Conservation (phyloP, 352 stramenopile genomes). For the Achlya hypogyna region DNA sequence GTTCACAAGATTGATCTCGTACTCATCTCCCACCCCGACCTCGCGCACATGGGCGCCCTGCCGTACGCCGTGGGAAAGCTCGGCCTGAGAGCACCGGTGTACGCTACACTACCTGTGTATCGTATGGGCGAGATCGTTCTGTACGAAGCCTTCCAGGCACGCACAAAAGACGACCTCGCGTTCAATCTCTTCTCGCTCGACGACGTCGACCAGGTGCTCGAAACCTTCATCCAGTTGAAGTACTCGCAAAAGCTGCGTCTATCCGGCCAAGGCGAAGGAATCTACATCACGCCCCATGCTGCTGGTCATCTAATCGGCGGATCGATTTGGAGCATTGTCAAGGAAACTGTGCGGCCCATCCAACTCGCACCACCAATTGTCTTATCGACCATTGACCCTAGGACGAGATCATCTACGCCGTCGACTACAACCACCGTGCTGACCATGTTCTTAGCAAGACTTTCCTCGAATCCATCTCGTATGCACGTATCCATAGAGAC, state of each 20-base stretch:
- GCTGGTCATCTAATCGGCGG: slow-evolving; percentile 92
- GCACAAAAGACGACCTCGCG: slow-evolving; percentile 86
- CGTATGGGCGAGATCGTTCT: slow-evolving; percentile 96
- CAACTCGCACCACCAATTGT: not conserved
- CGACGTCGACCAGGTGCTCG: slow-evolving; percentile 90
- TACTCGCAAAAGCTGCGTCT: slow-evolving; percentile 91
- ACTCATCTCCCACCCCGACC: slow-evolving; percentile 82
- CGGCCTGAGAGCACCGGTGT: slow-evolving; percentile 80
- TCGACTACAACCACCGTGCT: slow-evolving; percentile 91
- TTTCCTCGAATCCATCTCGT: slow-evolving; percentile 89
- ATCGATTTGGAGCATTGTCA: slow-evolving; percentile 90
- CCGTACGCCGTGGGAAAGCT: slow-evolving; percentile 84
- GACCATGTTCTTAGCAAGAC: slow-evolving; percentile 92
- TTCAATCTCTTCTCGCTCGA: slow-evolving; percentile 89
- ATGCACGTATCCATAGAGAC: slow-evolving; percentile 27
- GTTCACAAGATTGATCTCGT: slow-evolving; percentile 82
- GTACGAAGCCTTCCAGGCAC: slow-evolving; percentile 91
- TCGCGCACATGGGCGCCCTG: slow-evolving; percentile 85
- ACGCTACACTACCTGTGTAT: slow-evolving; percentile 91
- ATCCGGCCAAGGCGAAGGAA: slow-evolving; percentile 70
- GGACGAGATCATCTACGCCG: slow-evolving; percentile 90
- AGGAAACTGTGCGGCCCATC: slow-evolving; percentile 75
- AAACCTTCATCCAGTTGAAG: slow-evolving; percentile 91
- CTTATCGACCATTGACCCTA: no score
- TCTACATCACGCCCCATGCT: slow-evolving; percentile 91